These are phyloP conservation scores for Psidium guajava DNA, from an alignment of 345 rosid species.

Conservation along the genomic window DNA sequence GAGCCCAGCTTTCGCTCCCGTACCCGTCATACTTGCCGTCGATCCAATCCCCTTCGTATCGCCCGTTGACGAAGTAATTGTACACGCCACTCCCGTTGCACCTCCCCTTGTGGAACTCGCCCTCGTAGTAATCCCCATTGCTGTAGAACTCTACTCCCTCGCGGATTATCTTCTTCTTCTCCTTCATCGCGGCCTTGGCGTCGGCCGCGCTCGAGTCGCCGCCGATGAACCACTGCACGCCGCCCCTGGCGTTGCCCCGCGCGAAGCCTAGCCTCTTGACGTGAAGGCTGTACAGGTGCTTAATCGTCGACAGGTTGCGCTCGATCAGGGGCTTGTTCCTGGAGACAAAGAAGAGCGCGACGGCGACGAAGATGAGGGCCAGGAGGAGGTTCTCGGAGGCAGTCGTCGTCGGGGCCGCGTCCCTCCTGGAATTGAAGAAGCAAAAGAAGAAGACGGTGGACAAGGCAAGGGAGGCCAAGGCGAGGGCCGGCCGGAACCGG, in stretches of 20 bases:
- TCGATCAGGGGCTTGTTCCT: no score
- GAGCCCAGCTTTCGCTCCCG: slow-evolving; percentile 90
- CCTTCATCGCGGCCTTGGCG: slow-evolving; percentile 3
- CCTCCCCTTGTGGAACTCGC: slow-evolving; percentile 74
- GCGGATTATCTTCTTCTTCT: slow-evolving; percentile 21
- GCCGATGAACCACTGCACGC: slow-evolving; percentile 82
- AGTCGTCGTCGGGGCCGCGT: slow-evolving; percentile 30
- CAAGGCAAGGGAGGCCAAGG: slow-evolving; percentile 45
- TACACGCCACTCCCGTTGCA: slow-evolving; percentile 96
- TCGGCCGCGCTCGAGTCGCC: not conserved
- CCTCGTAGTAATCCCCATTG: slow-evolving; percentile 90
- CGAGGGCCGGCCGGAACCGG: slow-evolving; percentile 43
- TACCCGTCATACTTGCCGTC: slow-evolving; percentile 84
- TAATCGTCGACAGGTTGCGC: slow-evolving; percentile 19
- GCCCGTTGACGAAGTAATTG: slow-evolving; percentile 50
- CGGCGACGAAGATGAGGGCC: slow-evolving; percentile 62
- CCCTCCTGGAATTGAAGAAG: slow-evolving; percentile 38
- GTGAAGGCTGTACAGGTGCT: slow-evolving; percentile 27
- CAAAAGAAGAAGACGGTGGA: slow-evolving; percentile 34
- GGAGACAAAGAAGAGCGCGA: not conserved
- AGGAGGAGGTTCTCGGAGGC: slow-evolving; percentile 69
- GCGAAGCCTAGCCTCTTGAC: slow-evolving; percentile 24
- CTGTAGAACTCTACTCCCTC: slow-evolving; percentile 80
- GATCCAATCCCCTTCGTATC: slow-evolving; percentile 93
- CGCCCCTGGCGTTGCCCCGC: slow-evolving; percentile 27